Base-by-base conservation (phyloP, 2,329 filamentous ascomycete species). In the Aspergillus hiratsukae region DNA sequence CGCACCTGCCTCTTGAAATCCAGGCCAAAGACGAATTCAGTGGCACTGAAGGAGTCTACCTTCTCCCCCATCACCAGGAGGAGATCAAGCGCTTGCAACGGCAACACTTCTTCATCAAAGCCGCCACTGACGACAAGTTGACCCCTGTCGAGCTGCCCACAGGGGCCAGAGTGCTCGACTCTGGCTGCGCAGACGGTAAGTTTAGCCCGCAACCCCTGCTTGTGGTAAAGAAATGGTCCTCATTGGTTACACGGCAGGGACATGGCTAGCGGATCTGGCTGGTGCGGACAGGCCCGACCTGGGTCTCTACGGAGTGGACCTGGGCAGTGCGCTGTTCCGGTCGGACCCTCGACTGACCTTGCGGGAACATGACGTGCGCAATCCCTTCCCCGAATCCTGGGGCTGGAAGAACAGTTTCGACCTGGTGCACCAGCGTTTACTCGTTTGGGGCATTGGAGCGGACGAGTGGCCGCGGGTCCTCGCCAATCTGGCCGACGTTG, bases 11-110 rank as follows among this genome's bases (percentile, higher is more conserved):
- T 4, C 29, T 10, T 41, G 17, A 41, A 41, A 41, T n/a, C 40
- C 40, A 45, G 21, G 19, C 5, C 19, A 9, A 19, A 21, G 41
- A 45, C 41, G 41, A 45, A 4, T 45, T 45, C 19, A 45, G 17
- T 56, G 58, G 58, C 8, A 60, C 58, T 1, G 58, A 60, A 35
- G 58, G 56, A 8, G 51, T 31, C 17, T 60, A 60, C 49, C 51
- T 58, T 19, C 51, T 58, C 28, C 56, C 58, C 19, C 56, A 58
- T 29, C 58, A 60, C n/a, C 19, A 37, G 7, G 41, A 54, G 17
- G 58, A 60, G 31, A 52, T 56, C 4, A 52, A 58, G 28, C 48
- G 58, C 6, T 46, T 60, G 3, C 53, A 54, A 9, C 54, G 52
- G 3, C 56, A 60, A 28, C 58, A 60, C 52, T 25, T 29, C 8